Conservation (phyloP, 441 rosid genomes). For the Corymbia calophylla region DNA sequence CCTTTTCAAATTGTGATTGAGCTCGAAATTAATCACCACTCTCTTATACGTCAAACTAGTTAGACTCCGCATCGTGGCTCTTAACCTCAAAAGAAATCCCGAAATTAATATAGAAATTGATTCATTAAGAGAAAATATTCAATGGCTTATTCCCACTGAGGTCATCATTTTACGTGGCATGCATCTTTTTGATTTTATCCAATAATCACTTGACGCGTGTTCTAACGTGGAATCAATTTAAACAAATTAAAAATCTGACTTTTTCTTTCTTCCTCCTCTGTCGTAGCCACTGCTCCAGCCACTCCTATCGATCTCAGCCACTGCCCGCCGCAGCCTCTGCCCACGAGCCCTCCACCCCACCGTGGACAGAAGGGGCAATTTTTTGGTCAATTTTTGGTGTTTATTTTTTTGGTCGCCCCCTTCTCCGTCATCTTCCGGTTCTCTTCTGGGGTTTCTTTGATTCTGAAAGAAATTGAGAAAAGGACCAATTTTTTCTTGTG, state of each 20-base stretch:
- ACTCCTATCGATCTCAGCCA: too few relatives aligned
- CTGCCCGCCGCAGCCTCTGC: not conserved
- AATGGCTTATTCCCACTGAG: not conserved
- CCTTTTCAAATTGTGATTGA: not conserved
- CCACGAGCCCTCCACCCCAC: not conserved
- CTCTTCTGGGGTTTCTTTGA: not conserved
- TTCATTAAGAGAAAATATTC: not conserved
- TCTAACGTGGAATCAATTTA: not conserved
- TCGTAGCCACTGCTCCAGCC: not conserved
- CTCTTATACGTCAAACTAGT: not conserved
- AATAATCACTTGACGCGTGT: not conserved
- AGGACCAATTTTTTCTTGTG: not conserved
- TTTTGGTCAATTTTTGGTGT: not conserved
- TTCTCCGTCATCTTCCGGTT: not conserved
- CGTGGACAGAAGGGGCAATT: not conserved
- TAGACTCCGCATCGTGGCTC: not conserved
- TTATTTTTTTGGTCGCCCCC: not conserved
- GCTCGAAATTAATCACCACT: not conserved
- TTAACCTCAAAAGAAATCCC: not conserved
- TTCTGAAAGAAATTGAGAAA: not conserved
- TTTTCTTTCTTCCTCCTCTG: not conserved
- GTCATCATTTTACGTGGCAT: not conserved
- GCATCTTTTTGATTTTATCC: not conserved
- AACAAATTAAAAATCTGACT: not conserved
- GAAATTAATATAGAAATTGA: not conserved